Conservation (phyloP, 257 asterid genomes). For the Solanum virginianum region DNA sequence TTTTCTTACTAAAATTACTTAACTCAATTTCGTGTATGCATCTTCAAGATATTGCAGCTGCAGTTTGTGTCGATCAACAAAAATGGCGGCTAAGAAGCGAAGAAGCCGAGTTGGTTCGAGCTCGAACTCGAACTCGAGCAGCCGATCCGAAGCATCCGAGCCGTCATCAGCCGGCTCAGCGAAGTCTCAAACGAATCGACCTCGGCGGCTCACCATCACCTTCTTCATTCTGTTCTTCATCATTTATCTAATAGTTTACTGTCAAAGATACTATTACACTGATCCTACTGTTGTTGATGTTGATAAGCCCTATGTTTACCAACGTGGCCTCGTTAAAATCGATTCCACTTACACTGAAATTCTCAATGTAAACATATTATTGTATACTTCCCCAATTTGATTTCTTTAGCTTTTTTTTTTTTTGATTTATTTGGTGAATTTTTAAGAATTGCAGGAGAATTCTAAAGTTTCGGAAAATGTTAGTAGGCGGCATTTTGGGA, state of each 20-base stretch:
- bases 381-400: not conserved
- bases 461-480: constrained; percentile 47
- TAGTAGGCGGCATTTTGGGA: constrained; percentile 48
- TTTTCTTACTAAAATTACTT: no score
- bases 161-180: constrained; percentile 8
- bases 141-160: constrained; percentile 1
- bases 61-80: not conserved
- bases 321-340: constrained; percentile 37
- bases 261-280: constrained; percentile 1
- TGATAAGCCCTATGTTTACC: constrained; percentile 29
- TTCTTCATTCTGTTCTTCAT: constrained; percentile 18
- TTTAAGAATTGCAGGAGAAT: constrained; percentile 59
- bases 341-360: constrained; percentile 44
- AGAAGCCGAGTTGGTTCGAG: constrained; percentile 28
- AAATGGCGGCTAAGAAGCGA: constrained; percentile 52
- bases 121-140: constrained; percentile 14
- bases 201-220: constrained; percentile 12
- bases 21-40: no score
- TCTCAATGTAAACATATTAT: constrained; percentile 43
- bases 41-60: not conserved
- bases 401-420: not conserved
- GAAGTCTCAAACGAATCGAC: constrained; percentile 7
- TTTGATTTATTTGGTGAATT: constrained; percentile 1
- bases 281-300: constrained; percentile 1
- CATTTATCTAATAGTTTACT: constrained; percentile 28